These are phyloP conservation scores for Candida xiaguanensis DNA, from an alignment of 805 yeast genomes.

Conservation along the genomic window DNA sequence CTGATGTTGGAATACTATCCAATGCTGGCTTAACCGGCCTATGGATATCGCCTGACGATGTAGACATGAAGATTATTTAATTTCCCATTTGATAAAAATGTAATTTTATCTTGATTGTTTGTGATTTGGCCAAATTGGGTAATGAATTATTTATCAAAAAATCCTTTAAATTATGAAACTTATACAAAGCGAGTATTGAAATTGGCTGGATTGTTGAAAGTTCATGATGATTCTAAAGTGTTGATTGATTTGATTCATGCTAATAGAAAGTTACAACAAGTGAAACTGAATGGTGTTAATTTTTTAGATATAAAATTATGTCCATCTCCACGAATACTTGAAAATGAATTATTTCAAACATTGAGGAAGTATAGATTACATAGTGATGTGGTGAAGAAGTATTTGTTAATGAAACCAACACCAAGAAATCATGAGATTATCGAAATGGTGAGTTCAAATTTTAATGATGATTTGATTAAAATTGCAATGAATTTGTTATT, in stretches of 20 bases:
- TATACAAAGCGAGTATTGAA: conserved; percentile 15
- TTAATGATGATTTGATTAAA: too few relatives aligned
- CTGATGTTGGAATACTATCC: not conserved
- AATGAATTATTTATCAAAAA: not conserved
- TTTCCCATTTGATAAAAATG: not conserved
- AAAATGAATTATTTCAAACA: conserved; percentile 11
- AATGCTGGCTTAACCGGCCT: not conserved
- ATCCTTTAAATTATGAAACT: conserved; percentile 26
- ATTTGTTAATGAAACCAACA: conserved; percentile 17
- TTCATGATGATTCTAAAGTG: conserved; percentile 5
- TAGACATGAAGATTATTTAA: not conserved
- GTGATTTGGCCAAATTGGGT: not conserved
- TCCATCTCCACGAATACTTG: conserved; percentile 15
- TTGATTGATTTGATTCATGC: conserved; percentile 22
- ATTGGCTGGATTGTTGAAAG: conserved; percentile 5
- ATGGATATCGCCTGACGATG: not conserved
- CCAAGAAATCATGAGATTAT: conserved; percentile 12
- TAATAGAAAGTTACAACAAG: conserved; percentile 17
- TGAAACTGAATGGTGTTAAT: conserved; percentile 5
- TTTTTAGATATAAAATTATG: conserved; percentile 13
- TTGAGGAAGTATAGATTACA: conserved; percentile 4
- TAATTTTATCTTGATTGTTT: not conserved
- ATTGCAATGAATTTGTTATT: conserved; percentile 17
- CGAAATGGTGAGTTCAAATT: too few relatives aligned
- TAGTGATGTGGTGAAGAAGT: conserved; percentile 12